Conservation (phyloP, 2,329 filamentous ascomycete genomes). For the Fusarium sp. region DNA sequence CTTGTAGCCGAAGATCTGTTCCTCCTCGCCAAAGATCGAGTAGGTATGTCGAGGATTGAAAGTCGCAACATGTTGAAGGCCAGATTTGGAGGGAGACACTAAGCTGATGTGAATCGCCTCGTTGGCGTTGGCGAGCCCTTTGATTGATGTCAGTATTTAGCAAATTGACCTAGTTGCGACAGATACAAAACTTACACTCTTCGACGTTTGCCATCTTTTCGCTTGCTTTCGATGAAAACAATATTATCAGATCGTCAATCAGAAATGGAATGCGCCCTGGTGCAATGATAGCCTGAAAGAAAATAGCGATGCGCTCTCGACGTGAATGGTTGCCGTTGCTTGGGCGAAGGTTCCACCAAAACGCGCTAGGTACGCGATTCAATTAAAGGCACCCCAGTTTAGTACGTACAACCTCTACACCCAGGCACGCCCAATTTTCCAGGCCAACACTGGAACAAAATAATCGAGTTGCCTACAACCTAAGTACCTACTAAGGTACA, state of each 20-base stretch:
- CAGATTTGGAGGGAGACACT: conserved; percentile 59
- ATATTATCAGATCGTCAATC: not conserved
- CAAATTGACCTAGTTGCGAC: not conserved
- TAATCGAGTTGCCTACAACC: not conserved
- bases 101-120: conserved; percentile 73
- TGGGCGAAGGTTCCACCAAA: conserved; percentile 8
- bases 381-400: conserved; percentile 30
- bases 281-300: not conserved
- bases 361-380: conserved; percentile 36
- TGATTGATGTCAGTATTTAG: conserved; percentile 30
- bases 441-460: conserved; percentile 12
- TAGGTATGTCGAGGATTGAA: conserved; percentile 93
- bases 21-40: conserved; percentile 91
- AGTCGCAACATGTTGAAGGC: conserved; percentile 67
- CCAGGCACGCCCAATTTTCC: conserved; percentile 30
- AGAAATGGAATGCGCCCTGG: conserved; percentile 2
- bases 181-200: conserved; percentile 47
- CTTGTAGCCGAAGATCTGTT: conserved; percentile 91
- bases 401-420: not conserved
- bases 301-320: conserved; percentile 11
- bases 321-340: conserved; percentile 23
- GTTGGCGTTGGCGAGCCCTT: conserved; percentile 70
- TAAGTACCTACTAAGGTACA: no score
- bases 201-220: conserved; percentile 47
- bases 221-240: not conserved